Evolutionary conservation across 2,329 filamentous ascomycete species (phyloP), one percentile per base, ranked within the genome.

Genomic region (Fusarium torreyae): DNA sequence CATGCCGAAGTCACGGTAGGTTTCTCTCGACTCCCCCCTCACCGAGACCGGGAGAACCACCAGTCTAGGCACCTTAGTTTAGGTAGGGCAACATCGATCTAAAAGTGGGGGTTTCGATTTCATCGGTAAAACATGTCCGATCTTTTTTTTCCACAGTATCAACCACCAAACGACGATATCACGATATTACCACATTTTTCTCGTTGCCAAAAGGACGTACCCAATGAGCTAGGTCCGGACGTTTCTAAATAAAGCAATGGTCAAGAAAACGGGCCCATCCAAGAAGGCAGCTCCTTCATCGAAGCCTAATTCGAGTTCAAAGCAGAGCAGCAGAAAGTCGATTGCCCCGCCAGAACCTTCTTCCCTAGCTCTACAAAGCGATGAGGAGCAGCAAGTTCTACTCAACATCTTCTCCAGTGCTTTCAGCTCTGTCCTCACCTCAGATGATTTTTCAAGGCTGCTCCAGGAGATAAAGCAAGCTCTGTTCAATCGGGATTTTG

Each of bases 381-480:
- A 69, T 17, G 63, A 71, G 36, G 63, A 75, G 43, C 92, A 94
- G 75, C 92, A 94, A 77, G 81, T 86, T 36, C 84, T 96, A 26
- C 83, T 97, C 46, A 86, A 94, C 72, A 82, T 94, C 66, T 97
- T 97, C 81, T 85, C 85, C 60, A 81, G 87, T 63, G 85, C 92
- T 1, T 92, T 96, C 72, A 75, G 80, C 14, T 78, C 80, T 4
- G 77, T 85, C 8, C 81, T 90, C 50, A 74, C 78, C 10, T 84
- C 84, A 3, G 78, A 81, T 8, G 70, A 74, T n/a, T 84, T 90
- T 49, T 78, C 85, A 31, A 75, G 83, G 2, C 79, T 89, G 5
- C 85, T 98, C 20, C 95, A 97, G 76, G 88, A 91, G 53, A 88
- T 98, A 66, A 99, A 98, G 79, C 86, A 89, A 9, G 93, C 95